These are phyloP conservation scores for Auriscalpium vulgare DNA, from an alignment of 768 basidiomycete genomes.

Conservation along the genomic window DNA sequence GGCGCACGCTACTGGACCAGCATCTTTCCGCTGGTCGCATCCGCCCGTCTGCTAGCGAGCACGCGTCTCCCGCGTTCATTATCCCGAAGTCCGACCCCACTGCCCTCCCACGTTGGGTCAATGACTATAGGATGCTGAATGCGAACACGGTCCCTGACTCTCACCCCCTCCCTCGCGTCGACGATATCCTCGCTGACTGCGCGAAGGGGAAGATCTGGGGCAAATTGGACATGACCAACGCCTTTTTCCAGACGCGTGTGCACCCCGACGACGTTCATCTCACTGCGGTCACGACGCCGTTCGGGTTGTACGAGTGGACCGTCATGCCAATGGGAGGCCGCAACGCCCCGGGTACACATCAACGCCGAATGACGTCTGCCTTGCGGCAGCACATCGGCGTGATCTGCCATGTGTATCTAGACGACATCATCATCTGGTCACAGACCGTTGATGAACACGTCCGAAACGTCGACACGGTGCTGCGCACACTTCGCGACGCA, in stretches of 20 bases:
- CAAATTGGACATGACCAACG: too few relatives aligned
- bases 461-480: conserved; percentile 13
- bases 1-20: conserved; percentile 26
- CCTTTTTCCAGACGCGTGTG: not conserved
- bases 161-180: conserved; percentile 18
- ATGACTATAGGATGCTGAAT: conserved; percentile 15
- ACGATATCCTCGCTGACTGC: conserved; percentile 21
- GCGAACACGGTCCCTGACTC: conserved; percentile 6
- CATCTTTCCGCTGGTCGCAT: conserved; percentile 28
- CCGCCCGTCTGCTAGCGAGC: conserved; percentile 18
- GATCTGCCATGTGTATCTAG: too few relatives aligned
- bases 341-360: conserved; percentile 26
- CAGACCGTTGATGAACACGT: conserved; percentile 23
- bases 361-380: not conserved
- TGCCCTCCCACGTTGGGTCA: conserved; percentile 10
- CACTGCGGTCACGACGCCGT: conserved; percentile 31
- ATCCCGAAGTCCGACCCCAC: conserved; percentile 18
- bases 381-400: not conserved
- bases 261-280: conserved; percentile 12
- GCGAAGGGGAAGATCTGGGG: too few relatives aligned
- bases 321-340: conserved; percentile 21
- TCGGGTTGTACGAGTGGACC: conserved; percentile 27
- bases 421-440: conserved; percentile 23
- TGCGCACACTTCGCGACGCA: conserved; percentile 12
- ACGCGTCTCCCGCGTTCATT: conserved; percentile 28